Conservation (phyloP, 495 filamentous ascomycete species). For the Saxophila tyrrhenica region DNA sequence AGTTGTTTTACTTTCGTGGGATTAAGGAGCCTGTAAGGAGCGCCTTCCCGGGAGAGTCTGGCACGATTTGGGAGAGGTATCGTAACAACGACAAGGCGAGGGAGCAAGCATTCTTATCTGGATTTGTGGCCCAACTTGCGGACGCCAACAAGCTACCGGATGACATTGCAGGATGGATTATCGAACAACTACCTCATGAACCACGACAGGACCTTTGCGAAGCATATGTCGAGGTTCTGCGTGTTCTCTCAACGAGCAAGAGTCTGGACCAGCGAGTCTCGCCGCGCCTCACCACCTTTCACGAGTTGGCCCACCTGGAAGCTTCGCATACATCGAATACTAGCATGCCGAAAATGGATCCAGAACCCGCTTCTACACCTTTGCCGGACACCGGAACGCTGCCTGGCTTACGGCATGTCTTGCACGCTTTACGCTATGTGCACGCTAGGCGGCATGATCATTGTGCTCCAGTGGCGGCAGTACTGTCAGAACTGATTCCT, state of each 20-base stretch:
- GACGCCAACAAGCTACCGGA: background rate
- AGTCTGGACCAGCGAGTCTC: background rate
- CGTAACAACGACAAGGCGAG: conserved; percentile 2
- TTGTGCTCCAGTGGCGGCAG: background rate
- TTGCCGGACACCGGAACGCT: background rate
- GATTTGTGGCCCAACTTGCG: conserved; percentile 14
- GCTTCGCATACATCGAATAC: no score
- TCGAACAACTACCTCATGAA: conserved; percentile 8
- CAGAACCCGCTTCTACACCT: background rate
- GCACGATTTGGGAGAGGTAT: background rate
- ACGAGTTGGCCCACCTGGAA: background rate
- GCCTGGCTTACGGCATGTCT: background rate
- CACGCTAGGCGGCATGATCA: background rate
- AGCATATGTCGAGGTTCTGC: conserved; percentile 12
- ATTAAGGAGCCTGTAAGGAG: background rate
- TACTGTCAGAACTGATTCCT: background rate
- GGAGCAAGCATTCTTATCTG: conserved; percentile 14
- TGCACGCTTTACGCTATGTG: background rate
- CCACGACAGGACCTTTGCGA: conserved; percentile 15
- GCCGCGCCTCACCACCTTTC: background rate
- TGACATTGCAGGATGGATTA: conserved; percentile 3
- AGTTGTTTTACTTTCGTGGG: conserved; percentile 12
- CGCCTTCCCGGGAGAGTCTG: background rate
- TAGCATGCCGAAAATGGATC: no score
- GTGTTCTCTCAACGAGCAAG: background rate